Evolutionary conservation across 169 alveolate genomes (phyloP).

Genomic region (Plasmodium sp.): DNA sequence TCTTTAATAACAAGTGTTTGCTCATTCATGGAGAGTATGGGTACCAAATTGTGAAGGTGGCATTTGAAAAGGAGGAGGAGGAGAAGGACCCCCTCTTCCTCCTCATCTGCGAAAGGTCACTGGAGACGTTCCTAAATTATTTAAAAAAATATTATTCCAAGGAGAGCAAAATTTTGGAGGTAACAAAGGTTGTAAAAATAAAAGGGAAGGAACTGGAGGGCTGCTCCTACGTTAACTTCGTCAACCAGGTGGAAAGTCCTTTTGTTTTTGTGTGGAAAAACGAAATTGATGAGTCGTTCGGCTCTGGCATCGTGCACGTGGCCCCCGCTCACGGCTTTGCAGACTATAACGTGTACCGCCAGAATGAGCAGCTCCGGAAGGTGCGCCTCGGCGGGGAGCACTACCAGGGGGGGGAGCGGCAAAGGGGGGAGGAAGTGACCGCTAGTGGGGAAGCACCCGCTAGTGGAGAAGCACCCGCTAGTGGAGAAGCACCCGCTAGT

Average conservation of each 20-base stretch:
- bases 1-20: constrained; percentile 58
- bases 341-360: constrained; percentile 27
- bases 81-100: not conserved
- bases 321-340: constrained; percentile 73
- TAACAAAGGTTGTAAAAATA: constrained; percentile 10
- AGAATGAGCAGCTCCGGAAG: constrained; percentile 26
- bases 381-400: not conserved
- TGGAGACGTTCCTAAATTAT: constrained; percentile 11
- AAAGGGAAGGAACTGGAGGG: not conserved
- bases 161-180: not conserved
- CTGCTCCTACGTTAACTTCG: constrained; percentile 40
- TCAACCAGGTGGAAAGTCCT: constrained; percentile 13
- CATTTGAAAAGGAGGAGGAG: not conserved
- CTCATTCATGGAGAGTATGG: constrained; percentile 29
- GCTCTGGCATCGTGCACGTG: constrained; percentile 71
- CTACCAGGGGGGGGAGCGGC: not conserved
- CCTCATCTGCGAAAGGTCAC: constrained; percentile 53
- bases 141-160: constrained; percentile 21
- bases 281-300: constrained; percentile 41
- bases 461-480: no score
- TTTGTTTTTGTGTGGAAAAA: constrained; percentile 24
- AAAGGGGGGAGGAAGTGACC: not conserved
- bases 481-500: no score
- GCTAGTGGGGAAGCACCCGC: no score
- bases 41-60: constrained; percentile 24